These are phyloP conservation scores for Claviceps pusilla DNA, from an alignment of 2,329 filamentous ascomycete genomes.

Conservation along the genomic window DNA sequence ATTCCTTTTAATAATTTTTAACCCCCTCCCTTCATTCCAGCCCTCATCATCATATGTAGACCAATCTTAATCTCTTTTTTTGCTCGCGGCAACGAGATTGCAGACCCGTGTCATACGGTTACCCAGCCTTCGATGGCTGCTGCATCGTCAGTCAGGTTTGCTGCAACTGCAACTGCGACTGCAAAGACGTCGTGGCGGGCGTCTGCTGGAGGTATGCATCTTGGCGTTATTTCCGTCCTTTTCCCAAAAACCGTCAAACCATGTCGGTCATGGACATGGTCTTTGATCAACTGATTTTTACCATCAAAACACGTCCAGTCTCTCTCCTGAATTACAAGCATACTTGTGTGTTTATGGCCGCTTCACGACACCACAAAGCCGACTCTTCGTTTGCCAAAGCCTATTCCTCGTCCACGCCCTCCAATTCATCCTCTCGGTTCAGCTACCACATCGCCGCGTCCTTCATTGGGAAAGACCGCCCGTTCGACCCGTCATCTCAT, in stretches of 20 bases:
- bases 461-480: constrained; percentile 56
- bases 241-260: background rate
- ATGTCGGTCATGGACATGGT: background rate
- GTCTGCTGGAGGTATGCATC: constrained; percentile 5
- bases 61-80: background rate
- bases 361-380: background rate
- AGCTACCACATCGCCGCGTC: constrained; percentile 60
- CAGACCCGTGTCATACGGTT: background rate
- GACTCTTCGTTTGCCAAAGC: background rate
- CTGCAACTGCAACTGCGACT: constrained; percentile 6
- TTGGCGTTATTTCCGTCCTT: background rate
- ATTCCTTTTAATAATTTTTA: background rate
- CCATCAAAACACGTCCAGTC: background rate
- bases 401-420: constrained; percentile 9
- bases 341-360: background rate
- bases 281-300: background rate
- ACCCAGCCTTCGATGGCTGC: constrained; percentile 8
- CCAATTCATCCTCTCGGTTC: constrained; percentile 25
- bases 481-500: constrained; percentile 53
- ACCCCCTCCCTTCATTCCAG: background rate
- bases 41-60: background rate
- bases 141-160: constrained; percentile 7
- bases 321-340: background rate
- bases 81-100: background rate
- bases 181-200: constrained; percentile 9